Evolutionary conservation across 1,284 basidiomycete genomes (phyloP).

Genomic region (Calocybe gambosa): DNA sequence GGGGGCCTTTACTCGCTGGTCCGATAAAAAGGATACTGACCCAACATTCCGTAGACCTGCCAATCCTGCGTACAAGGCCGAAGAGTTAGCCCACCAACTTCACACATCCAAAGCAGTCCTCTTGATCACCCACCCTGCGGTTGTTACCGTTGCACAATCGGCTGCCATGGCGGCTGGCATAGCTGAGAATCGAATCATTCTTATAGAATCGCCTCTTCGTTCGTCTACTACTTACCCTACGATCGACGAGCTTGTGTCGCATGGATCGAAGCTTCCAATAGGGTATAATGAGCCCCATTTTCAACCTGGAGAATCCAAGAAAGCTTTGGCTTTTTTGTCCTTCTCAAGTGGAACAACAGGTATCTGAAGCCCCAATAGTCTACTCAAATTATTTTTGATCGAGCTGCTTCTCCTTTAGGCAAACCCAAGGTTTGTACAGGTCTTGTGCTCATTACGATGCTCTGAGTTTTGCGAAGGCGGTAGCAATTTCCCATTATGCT

Average conservation of each 20-base stretch:
- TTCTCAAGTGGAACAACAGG: conserved; percentile 81
- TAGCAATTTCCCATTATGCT: conserved; percentile 62
- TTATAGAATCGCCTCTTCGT: conserved; percentile 35
- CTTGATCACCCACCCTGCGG: conserved; percentile 57
- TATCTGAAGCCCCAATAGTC: conserved; percentile 5
- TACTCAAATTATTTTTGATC: not conserved
- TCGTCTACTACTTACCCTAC: conserved; percentile 23
- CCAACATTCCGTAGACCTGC: conserved; percentile 31
- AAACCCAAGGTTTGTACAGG: conserved; percentile 60
- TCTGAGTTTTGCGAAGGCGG: conserved; percentile 40
- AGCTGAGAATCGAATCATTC: conserved; percentile 45
- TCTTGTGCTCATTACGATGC: not conserved
- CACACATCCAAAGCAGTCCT: conserved; percentile 47
- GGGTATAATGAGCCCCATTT: conserved; percentile 48
- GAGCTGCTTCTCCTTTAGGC: conserved; percentile 28
- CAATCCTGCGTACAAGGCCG: conserved; percentile 66
- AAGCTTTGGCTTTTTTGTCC: conserved; percentile 65
- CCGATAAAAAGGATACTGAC: conserved; percentile 5
- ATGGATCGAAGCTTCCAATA: conserved; percentile 39
- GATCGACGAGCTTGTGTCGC: conserved; percentile 48
- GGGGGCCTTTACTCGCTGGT: conserved; percentile 12
- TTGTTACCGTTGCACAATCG: conserved; percentile 50
- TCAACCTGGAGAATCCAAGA: conserved; percentile 57
- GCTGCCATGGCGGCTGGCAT: conserved; percentile 51
- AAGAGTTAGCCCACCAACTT: conserved; percentile 67